Conservation (phyloP, 2,329 filamentous ascomycete genomes). For the Didymella exigua region DNA sequence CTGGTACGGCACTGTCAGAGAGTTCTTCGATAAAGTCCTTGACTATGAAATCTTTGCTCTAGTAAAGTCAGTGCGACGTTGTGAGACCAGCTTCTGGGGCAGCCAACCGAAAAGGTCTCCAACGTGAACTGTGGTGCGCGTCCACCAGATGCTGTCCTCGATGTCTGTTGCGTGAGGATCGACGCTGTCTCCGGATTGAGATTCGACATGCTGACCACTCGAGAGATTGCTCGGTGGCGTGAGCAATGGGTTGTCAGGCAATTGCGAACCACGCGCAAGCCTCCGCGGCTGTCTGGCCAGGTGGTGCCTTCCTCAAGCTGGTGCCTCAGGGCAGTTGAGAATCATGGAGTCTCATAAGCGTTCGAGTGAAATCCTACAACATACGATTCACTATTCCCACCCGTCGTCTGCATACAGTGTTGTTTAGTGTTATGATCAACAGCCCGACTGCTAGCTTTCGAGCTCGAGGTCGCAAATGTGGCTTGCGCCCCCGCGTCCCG, state of each 20-base stretch:
- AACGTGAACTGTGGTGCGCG: slow-evolving; percentile 83
- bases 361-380: neutral
- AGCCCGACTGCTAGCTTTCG: slow-evolving; percentile 1
- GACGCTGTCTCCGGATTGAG: slow-evolving; percentile 51
- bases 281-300: slow-evolving; percentile 20
- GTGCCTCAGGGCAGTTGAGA: slow-evolving; percentile 20
- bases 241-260: slow-evolving; percentile 1
- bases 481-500: slow-evolving; percentile 18
- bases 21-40: slow-evolving; percentile 96
- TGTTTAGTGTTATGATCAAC: slow-evolving; percentile 1
- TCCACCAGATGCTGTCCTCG: slow-evolving; percentile 50
- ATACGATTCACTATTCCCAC: neutral
- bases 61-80: slow-evolving; percentile 16
- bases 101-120: slow-evolving; percentile 66
- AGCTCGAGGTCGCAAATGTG: slow-evolving; percentile 11
- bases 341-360: slow-evolving; percentile 14
- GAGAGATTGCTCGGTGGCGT: neutral
- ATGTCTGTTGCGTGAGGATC: slow-evolving; percentile 48
- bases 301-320: slow-evolving; percentile 21
- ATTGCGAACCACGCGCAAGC: slow-evolving; percentile 12
- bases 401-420: neutral
- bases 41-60: slow-evolving; percentile 83
- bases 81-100: neutral
- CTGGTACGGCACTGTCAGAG: slow-evolving; percentile 81
- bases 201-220: slow-evolving; percentile 35